A percentile compares a stretch with the other conserved stretches of the same genome.
These are phyloP conservation scores for Cladosporium sp. DNA, from an alignment of 2,329 filamentous ascomycete species.

Conservation along the genomic window DNA sequence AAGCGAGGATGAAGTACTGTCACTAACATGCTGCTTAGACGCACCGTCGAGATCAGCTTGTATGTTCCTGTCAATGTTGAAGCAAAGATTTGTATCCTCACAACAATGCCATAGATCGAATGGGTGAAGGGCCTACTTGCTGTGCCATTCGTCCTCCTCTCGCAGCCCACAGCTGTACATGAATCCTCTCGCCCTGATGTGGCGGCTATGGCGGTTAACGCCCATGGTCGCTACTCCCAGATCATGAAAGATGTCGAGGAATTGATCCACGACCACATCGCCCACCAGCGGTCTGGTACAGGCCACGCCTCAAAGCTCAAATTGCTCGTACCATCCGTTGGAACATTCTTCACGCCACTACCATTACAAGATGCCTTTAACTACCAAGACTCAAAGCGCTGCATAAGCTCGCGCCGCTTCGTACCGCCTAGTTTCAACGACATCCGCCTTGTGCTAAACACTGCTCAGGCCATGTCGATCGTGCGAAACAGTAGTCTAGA, in stretches of 20 bases:
- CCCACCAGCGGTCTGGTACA: slow-evolving; percentile 62
- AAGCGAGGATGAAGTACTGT: not conserved
- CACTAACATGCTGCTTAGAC: not conserved
- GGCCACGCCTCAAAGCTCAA: slow-evolving; percentile 82
- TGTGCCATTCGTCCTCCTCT: slow-evolving; percentile 93
- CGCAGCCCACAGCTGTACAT: slow-evolving; percentile 84
- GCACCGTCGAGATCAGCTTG: slow-evolving; percentile 85
- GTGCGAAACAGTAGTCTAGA: slow-evolving; percentile 68
- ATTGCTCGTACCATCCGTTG: slow-evolving; percentile 83
- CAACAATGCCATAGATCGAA: slow-evolving; percentile 37
- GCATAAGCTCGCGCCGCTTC: slow-evolving; percentile 86
- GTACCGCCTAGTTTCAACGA: slow-evolving; percentile 98
- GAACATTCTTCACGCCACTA: slow-evolving; percentile 88
- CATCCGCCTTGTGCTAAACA: slow-evolving; percentile 86
- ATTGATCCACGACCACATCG: slow-evolving; percentile 87
- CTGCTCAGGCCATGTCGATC: slow-evolving; percentile 90
- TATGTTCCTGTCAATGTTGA: slow-evolving; percentile 49
- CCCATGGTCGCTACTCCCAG: slow-evolving; percentile 85
- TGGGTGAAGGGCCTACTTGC: slow-evolving; percentile 91
- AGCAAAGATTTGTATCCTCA: not conserved
- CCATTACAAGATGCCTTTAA: slow-evolving; percentile 86
- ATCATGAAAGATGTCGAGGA: slow-evolving; percentile 91
- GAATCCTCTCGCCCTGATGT: slow-evolving; percentile 64
- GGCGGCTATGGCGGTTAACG: slow-evolving; percentile 64
- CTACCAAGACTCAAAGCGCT: slow-evolving; percentile 79